phyloP scores from a whole-genome alignment of 805 yeast genomes.

The Spathaspora hagerdaliae region DNA sequence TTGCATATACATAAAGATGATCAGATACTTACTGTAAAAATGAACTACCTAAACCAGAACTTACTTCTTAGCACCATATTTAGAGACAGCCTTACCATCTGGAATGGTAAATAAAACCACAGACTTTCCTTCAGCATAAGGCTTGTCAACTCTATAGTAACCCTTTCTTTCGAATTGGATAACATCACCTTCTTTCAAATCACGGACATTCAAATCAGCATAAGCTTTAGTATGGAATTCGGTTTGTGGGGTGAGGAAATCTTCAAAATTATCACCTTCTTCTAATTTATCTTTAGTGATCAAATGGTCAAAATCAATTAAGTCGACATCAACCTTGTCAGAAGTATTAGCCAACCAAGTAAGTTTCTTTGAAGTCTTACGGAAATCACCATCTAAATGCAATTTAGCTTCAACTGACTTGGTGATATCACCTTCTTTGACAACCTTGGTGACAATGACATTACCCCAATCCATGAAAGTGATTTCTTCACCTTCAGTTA shows the following conservation, averaged over 20 bases:
- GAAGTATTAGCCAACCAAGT: constrained; percentile 90
- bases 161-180: constrained; percentile 98
- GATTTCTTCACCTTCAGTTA: constrained; percentile 75
- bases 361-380: constrained; percentile 89
- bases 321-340: constrained; percentile 67
- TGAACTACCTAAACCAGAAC: background rate
- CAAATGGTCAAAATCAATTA: constrained; percentile 90
- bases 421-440: constrained; percentile 56
- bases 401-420: constrained; percentile 69
- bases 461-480: constrained; percentile 99
- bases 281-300: constrained; percentile 93
- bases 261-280: constrained; percentile 91
- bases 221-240: constrained; percentile 75
- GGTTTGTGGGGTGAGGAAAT: constrained; percentile 82
- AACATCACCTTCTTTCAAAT: constrained; percentile 79
- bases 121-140: constrained; percentile 53
- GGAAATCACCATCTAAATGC: constrained; percentile 94
- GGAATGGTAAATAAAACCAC: constrained; percentile 90
- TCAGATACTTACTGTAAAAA: no score
- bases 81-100: constrained; percentile 69
- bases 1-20: no score
- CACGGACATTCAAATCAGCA: constrained; percentile 76
- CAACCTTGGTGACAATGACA: constrained; percentile 68
- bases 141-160: constrained; percentile 76
- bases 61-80: constrained; percentile 32